Evolutionary conservation across 148 eudicot genomes (phyloP).

Genomic region (Cornus suecica): DNA sequence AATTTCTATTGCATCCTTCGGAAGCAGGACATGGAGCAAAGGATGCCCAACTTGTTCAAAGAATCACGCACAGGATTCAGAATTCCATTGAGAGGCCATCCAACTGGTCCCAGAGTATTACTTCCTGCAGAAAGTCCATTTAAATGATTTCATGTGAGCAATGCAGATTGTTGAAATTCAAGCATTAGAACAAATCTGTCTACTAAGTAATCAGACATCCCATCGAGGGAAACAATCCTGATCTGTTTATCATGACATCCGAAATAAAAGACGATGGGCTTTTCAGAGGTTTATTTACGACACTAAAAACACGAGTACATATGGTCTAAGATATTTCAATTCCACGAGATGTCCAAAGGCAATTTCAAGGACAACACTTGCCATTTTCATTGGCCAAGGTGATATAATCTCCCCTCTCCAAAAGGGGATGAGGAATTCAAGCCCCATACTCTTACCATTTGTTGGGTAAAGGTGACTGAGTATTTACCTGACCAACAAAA

Average conservation of each 20-base stretch:
- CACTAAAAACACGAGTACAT: not conserved
- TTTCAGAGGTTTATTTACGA: not conserved
- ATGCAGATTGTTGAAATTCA: not conserved
- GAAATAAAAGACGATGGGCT: not conserved
- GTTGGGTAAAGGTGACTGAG: too few species aligned
- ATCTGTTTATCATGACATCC: not conserved
- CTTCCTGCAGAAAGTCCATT: not conserved
- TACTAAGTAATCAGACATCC: not conserved
- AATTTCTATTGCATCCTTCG: not conserved
- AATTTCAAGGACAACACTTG: not conserved
- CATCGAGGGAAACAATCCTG: not conserved
- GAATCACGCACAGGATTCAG: conserved; percentile 1
- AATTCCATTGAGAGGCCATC: conserved; percentile 14
- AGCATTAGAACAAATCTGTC: not conserved
- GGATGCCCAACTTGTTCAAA: conserved; percentile 10
- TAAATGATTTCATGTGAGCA: not conserved
- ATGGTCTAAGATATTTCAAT: not conserved
- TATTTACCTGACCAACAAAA: too few species aligned
- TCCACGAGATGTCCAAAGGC: not conserved
- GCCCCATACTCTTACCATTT: too few species aligned
- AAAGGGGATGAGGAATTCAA: too few species aligned
- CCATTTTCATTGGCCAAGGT: not conserved
- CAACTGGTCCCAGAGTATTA: not conserved
- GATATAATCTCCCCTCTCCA: too few species aligned
- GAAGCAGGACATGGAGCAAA: not conserved